These are phyloP conservation scores for Marchantia polymorpha DNA, from an alignment of 225 moss, liverwort and hornwort genomes.

Conservation along the genomic window DNA sequence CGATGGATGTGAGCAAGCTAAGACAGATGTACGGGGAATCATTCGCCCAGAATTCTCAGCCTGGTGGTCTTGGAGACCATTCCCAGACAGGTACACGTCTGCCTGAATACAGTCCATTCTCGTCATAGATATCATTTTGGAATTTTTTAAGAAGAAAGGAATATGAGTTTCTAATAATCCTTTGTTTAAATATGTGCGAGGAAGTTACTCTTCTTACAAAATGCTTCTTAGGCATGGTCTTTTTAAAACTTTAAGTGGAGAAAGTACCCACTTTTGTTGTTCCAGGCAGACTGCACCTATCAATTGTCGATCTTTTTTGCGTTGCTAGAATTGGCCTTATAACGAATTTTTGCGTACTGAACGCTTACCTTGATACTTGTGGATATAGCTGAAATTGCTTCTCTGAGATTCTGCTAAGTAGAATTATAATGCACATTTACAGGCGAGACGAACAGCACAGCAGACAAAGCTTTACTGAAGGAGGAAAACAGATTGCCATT, in stretches of 20 bases:
- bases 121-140: no score
- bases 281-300: no score
- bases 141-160: no score
- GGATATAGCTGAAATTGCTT: not conserved
- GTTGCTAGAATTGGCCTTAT: not conserved
- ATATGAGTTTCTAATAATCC: no score
- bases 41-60: not conserved
- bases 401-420: not conserved
- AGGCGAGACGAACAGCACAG: conserved; percentile 16
- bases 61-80: not conserved
- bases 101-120: not conserved
- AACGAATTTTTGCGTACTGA: not conserved
- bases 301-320: no score
- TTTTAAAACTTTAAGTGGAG: no score
- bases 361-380: not conserved
- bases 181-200: no score
- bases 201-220: no score
- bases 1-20: conserved; percentile 16
- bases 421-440: not conserved
- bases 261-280: no score
- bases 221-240: no score
- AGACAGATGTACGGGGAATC: conserved; percentile 29
- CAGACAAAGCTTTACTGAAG: conserved; percentile 5
- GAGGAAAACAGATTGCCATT: not conserved
- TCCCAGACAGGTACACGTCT: not conserved